Base-by-base conservation (phyloP, 495 filamentous ascomycete genomes). In the Penicillium diatomitis region DNA sequence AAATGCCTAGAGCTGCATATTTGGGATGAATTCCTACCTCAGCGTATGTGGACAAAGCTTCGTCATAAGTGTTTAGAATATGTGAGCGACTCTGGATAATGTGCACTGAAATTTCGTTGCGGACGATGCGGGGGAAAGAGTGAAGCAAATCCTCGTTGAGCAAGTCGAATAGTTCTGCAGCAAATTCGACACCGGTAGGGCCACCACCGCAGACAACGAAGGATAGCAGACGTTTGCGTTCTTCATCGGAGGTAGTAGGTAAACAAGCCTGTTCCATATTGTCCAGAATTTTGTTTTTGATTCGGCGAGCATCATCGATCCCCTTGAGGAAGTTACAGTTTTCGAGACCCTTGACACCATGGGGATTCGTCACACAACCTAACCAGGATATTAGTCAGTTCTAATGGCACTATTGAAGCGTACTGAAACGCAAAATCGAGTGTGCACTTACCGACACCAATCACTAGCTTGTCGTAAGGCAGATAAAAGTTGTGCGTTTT, bases 31-130 rank as follows among this genome's bases (percentile, higher is more conserved):
- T 27, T 43, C 63, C 43, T 65, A 79, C 75, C 69, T 99, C 94
- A 47, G 94, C 94, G 62, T 88, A 99, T 59, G 82, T 82, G 20
- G 89, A 95, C 2, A 99, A 75, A 0, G 88, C 83, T 66, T 97
- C 94, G 56, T 99, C 94, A 61, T 99, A 99, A 4, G 94, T 99
- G 68, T 99, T 99, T 20, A 99, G 72, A 49, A 99, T 99, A 58
- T 99, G 91, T 34, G 79, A 82, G 38, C 94, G 78, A 58, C 86
- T 91, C 57, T 99, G 94, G 48, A 99, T 94, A 36, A 99, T 75
- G 63, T 99, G 94, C 0, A 99, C 90, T 4, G 94, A 97, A 38
- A 97, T 90, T 64, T 99, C 90, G 57, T 96, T 96, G 38, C 94
- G 80, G 29, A 99, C 72, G 44, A 99, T 84, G 50, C 82, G 81